Evolutionary conservation across 2,329 filamentous ascomycete genomes (phyloP).

Genomic region (Tolypocladium nubicola): DNA sequence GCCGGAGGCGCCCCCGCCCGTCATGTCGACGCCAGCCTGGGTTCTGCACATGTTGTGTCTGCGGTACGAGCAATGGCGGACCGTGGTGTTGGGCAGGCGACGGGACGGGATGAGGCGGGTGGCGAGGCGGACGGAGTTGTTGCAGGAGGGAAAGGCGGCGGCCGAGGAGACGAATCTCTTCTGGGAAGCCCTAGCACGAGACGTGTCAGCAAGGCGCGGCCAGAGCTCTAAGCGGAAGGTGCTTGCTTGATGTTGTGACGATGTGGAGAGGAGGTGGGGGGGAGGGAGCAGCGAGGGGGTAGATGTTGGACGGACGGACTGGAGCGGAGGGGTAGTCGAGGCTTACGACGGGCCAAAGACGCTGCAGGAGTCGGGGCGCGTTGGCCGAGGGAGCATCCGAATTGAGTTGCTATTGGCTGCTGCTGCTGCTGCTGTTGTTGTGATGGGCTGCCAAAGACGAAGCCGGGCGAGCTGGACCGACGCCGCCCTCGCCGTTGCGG

Average conservation of each 20-base stretch:
- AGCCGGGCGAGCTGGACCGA: background rate
- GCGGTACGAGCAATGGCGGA: slow-evolving; percentile 63
- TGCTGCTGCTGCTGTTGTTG: background rate
- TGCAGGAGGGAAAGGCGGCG: background rate
- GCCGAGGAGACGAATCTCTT: slow-evolving; percentile 1
- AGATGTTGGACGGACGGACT: background rate
- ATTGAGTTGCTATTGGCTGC: too few relatives aligned
- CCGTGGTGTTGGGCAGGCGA: slow-evolving; percentile 5
- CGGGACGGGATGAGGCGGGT: background rate
- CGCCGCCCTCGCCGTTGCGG: background rate
- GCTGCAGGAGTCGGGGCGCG: background rate
- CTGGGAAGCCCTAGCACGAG: background rate
- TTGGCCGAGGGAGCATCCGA: background rate
- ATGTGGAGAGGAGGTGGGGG: background rate
- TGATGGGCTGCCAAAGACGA: background rate
- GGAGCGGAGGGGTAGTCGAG: background rate
- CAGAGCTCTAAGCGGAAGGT: slow-evolving; percentile 4
- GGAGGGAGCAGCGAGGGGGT: background rate
- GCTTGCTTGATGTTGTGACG: background rate
- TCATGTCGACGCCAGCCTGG: slow-evolving; percentile 21
- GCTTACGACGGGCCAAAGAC: background rate
- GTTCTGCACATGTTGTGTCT: slow-evolving; percentile 59
- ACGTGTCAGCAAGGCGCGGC: background rate
- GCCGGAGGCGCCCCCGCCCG: slow-evolving; percentile 16
- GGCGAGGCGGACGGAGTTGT: background rate